Conservation (phyloP, 2,329 filamentous ascomycete genomes). For the Coniochaeta pulveracea region DNA sequence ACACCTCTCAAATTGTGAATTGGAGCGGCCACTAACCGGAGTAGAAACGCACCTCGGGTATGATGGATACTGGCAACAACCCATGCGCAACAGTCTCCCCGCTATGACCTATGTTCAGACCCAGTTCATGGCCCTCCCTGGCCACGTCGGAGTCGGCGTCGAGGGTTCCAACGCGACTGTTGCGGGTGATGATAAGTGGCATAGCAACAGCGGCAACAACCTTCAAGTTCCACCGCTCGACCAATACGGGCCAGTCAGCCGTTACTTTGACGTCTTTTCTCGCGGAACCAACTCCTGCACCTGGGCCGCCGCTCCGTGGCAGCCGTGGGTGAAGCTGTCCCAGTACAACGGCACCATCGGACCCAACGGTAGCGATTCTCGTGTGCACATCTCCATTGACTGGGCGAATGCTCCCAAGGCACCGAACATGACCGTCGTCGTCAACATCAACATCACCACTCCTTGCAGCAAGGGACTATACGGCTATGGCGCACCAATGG, state of each 20-base stretch:
- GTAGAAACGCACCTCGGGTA: conserved; percentile 42
- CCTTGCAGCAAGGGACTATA: conserved; percentile 31
- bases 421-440: conserved; percentile 25
- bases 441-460: conserved; percentile 41
- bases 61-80: conserved; percentile 54
- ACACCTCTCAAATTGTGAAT: too few species aligned
- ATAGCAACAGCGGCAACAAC: conserved; percentile 39
- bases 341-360: conserved; percentile 36
- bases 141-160: conserved; percentile 51
- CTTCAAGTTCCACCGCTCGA: conserved; percentile 45
- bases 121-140: conserved; percentile 44
- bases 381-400: conserved; percentile 44
- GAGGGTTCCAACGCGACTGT: conserved; percentile 57
- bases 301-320: conserved; percentile 36
- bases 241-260: conserved; percentile 40
- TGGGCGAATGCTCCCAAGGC: conserved; percentile 27
- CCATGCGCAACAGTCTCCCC: conserved; percentile 58
- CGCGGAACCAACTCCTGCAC: conserved; percentile 41
- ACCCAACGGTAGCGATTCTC: conserved; percentile 34
- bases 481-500: conserved; percentile 24
- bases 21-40: too few species aligned
- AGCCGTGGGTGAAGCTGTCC: conserved; percentile 40
- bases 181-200: conserved; percentile 54
- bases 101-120: conserved; percentile 48
- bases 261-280: conserved; percentile 55